These are phyloP conservation scores for Cucurbita argyrosperma DNA, from an alignment of 306 rosid genomes.

Conservation along the genomic window DNA sequence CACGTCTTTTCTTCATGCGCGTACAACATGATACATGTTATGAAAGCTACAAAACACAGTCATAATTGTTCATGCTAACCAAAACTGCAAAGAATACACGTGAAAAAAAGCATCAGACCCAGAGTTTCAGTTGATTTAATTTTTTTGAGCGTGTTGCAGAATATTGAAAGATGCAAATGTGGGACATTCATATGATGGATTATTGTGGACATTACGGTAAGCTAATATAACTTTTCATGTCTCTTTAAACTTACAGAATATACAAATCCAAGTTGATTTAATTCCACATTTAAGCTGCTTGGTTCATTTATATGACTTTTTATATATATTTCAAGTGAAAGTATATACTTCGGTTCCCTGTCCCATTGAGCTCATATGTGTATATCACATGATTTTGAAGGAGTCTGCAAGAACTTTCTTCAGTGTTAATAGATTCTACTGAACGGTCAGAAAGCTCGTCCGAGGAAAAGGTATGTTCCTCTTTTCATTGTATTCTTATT, in stretches of 20 bases:
- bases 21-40: not conserved
- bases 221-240: constrained; percentile 9
- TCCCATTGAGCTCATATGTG: constrained; percentile 14
- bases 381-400: constrained; percentile 28
- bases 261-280: not conserved
- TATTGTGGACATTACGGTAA: constrained; percentile 84
- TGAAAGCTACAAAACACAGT: not conserved
- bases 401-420: constrained; percentile 86
- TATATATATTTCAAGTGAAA: constrained; percentile 4
- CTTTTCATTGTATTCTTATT: not conserved
- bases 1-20: not conserved
- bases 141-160: constrained; percentile 37
- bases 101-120: not conserved
- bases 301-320: not conserved
- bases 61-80: not conserved
- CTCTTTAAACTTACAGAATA: not conserved
- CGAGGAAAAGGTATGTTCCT: constrained; percentile 36
- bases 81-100: not conserved
- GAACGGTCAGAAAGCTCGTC: constrained; percentile 24
- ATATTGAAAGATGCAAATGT: constrained; percentile 67
- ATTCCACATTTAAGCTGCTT: not conserved
- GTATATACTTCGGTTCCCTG: constrained; percentile 2
- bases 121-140: not conserved
- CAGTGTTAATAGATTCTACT: constrained; percentile 39
- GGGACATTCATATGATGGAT: constrained; percentile 66